Conservation (phyloP, 306 rosid genomes). For the Quercus engelmannii region DNA sequence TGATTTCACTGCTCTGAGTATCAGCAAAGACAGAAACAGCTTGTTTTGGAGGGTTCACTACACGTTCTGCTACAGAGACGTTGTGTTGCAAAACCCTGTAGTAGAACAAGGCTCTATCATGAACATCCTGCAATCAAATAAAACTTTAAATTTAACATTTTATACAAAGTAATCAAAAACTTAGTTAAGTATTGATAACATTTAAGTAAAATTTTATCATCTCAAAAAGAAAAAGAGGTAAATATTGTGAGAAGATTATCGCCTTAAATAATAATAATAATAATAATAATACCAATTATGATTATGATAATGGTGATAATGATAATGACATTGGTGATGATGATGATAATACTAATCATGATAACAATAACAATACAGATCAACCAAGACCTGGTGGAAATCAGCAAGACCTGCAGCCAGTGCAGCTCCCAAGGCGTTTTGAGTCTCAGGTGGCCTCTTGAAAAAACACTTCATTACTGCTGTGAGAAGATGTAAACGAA, state of each 20-base stretch:
- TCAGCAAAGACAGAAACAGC: constrained; percentile 99
- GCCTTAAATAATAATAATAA: not conserved
- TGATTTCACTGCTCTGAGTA: constrained; percentile 95
- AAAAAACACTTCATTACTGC: constrained; percentile 99
- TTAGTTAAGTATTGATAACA: not conserved
- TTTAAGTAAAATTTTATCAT: not conserved
- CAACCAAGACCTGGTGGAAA: constrained; percentile 74
- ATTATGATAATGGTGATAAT: not conserved
- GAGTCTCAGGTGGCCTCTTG: constrained; percentile 97
- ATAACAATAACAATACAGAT: not conserved
- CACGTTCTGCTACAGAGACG: constrained; percentile 73
- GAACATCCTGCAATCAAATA: constrained; percentile 86
- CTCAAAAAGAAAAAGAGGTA: not conserved
- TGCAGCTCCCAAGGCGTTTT: constrained; percentile 88
- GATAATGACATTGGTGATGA: not conserved
- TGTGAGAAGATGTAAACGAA: constrained; percentile 94
- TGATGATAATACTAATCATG: not conserved
- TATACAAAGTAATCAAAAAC: constrained; percentile 6
- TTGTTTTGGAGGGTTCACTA: constrained; percentile 98
- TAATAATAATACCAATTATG: not conserved
- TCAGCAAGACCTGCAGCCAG: constrained; percentile 94
- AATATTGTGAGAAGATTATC: not conserved
- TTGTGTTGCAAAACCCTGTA: constrained; percentile 88
- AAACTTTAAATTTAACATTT: constrained; percentile 31
- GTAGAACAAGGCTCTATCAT: constrained; percentile 92